Evolutionary conservation across 805 yeast species (phyloP).

Genomic region (Kodamaea fukazawae): DNA sequence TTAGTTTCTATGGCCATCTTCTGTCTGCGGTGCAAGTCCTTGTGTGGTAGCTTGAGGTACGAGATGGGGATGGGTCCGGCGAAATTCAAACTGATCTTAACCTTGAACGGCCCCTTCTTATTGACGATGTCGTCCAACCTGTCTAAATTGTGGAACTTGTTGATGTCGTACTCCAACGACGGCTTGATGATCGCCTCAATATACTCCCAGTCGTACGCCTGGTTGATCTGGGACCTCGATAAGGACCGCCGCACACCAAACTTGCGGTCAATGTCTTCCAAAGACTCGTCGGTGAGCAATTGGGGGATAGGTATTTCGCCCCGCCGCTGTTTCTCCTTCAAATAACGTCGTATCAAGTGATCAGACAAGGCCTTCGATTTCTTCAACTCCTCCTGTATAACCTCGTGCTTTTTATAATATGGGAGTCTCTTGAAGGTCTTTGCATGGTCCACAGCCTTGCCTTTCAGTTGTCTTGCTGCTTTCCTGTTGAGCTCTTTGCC

Average conservation of each 20-base stretch:
- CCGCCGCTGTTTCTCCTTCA: conserved; percentile 26
- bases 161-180: conserved; percentile 32
- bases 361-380: conserved; percentile 15
- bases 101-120: conserved; percentile 37
- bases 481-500: conserved; percentile 5
- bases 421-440: conserved; percentile 7
- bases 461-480: conserved; percentile 2
- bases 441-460: conserved; percentile 4
- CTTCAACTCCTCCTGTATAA: conserved; percentile 13
- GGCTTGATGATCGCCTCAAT: conserved; percentile 33
- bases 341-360: conserved; percentile 25
- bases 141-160: conserved; percentile 23
- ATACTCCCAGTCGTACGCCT: conserved; percentile 30
- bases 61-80: conserved; percentile 34
- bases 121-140: conserved; percentile 20
- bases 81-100: conserved; percentile 26
- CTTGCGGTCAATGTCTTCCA: conserved; percentile 10
- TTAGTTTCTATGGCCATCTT: conserved; percentile 13
- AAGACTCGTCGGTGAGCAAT: conserved; percentile 21
- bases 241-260: conserved; percentile 23
- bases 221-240: conserved; percentile 11
- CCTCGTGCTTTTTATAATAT: conserved; percentile 12
- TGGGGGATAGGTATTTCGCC: conserved; percentile 32
- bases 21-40: conserved; percentile 3
- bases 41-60: conserved; percentile 25